Conservation (phyloP, 805 yeast genomes). For the Candida rishiriensis region DNA sequence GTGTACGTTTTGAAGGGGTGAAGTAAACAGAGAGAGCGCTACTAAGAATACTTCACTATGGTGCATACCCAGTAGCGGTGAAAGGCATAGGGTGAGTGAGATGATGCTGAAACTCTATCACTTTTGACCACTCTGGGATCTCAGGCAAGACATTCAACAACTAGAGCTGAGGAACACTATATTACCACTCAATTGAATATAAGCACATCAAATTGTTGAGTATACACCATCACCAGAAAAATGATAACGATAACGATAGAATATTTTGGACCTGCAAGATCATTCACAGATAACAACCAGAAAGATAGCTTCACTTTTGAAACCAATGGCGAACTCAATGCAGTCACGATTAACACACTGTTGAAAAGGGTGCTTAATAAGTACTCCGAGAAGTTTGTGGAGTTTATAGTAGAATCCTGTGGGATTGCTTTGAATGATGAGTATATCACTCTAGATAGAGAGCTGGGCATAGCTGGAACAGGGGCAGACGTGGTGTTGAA, state of each 20-base stretch:
- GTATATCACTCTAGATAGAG: slow-evolving; percentile 22
- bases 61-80: too few relatives aligned
- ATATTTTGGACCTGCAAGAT: slow-evolving; percentile 30
- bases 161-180: too few relatives aligned
- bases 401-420: slow-evolving; percentile 20
- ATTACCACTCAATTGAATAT: too few relatives aligned
- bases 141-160: too few relatives aligned
- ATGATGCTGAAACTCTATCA: too few relatives aligned
- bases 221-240: not conserved
- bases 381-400: slow-evolving; percentile 17
- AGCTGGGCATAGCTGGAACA: not conserved
- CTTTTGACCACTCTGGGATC: too few relatives aligned
- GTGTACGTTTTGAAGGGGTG: too few relatives aligned
- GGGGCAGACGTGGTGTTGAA: slow-evolving; percentile 9
- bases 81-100: too few relatives aligned
- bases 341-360: slow-evolving; percentile 4
- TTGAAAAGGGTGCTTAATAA: slow-evolving; percentile 1
- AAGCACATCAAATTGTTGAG: not conserved
- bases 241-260: slow-evolving; percentile 14
- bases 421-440: slow-evolving; percentile 27
- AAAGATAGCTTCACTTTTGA: slow-evolving; percentile 9
- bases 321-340: not conserved
- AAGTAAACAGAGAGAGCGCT: too few relatives aligned
- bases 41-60: too few relatives aligned
- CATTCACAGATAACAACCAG: slow-evolving; percentile 18